Evolutionary conservation across 805 yeast genomes (phyloP).

Genomic region (Candida qinlingensis): DNA sequence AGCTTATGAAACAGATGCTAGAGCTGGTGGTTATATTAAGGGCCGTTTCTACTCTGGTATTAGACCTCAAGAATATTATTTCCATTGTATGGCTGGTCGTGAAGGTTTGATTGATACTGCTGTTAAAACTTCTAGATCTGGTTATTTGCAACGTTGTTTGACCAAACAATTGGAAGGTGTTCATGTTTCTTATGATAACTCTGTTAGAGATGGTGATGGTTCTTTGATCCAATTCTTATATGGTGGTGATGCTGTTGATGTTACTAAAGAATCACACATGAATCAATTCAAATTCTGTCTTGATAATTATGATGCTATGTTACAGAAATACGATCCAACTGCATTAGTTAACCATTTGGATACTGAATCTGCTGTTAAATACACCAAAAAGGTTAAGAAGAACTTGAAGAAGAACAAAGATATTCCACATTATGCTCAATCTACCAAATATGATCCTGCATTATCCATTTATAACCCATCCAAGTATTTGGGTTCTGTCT

Average conservation of each 20-base stretch:
- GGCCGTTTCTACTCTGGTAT: constrained; percentile 97
- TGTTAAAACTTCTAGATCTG: constrained; percentile 96
- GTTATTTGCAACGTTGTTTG: constrained; percentile 96
- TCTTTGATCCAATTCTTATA: constrained; percentile 88
- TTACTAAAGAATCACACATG: constrained; percentile 91
- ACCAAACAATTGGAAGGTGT: constrained; percentile 98
- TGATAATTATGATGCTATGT: constrained; percentile 82
- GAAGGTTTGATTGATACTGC: constrained; percentile 99
- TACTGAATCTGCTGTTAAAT: constrained; percentile 73
- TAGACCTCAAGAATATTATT: constrained; percentile 96
- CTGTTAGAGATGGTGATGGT: constrained; percentile 95
- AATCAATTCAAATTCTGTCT: constrained; percentile 88
- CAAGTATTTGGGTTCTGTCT: constrained; percentile 86
- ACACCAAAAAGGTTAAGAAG: constrained; percentile 80
- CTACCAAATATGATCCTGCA: constrained; percentile 78
- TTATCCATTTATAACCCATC: constrained; percentile 83
- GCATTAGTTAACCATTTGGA: constrained; percentile 68
- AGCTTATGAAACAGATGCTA: constrained; percentile 93
- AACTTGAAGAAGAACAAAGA: constrained; percentile 56
- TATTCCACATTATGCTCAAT: constrained; percentile 59
- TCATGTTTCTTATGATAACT: constrained; percentile 86
- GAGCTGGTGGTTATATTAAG: constrained; percentile 98
- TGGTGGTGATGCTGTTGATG: constrained; percentile 97
- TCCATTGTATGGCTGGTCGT: constrained; percentile 99
- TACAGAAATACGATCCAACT: constrained; percentile 82